Evolutionary conservation across 1,284 basidiomycete genomes (phyloP).

Genomic region (Leccinum huronense): DNA sequence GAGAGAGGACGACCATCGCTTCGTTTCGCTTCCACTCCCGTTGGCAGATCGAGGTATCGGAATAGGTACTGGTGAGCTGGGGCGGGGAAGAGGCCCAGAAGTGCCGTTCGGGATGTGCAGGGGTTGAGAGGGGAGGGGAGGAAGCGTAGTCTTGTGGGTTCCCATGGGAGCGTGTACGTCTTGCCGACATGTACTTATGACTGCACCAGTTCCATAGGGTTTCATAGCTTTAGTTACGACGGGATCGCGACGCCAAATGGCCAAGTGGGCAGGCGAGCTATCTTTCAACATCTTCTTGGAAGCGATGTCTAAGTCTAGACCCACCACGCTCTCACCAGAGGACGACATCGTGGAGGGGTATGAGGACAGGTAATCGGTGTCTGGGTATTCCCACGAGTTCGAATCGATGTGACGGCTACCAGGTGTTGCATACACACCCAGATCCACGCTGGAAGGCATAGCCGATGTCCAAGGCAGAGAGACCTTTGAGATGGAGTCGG

Average conservation of each 20-base stretch:
- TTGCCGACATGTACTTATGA: conserved; percentile 32
- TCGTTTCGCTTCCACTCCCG: conserved; percentile 31
- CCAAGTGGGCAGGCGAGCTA: conserved; percentile 33
- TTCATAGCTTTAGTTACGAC: conserved; percentile 29
- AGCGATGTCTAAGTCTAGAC: conserved; percentile 34
- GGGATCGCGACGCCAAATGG: conserved; percentile 35
- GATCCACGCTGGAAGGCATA: conserved; percentile 44
- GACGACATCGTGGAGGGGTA: conserved; percentile 35
- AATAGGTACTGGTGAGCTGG: conserved; percentile 36
- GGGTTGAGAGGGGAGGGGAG: conserved; percentile 16
- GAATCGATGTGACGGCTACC: conserved; percentile 33
- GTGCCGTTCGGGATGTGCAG: conserved; percentile 17
- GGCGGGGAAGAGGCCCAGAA: conserved; percentile 23
- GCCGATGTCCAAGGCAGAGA: conserved; percentile 36
- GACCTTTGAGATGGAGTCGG: conserved; percentile 43
- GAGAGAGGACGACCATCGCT: conserved; percentile 42
- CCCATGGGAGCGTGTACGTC: conserved; percentile 19
- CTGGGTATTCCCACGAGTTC: conserved; percentile 34
- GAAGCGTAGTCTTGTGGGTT: conserved; percentile 10
- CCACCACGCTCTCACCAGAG: conserved; percentile 34
- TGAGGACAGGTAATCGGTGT: conserved; percentile 35
- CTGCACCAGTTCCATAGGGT: conserved; percentile 29
- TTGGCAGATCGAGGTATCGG: conserved; percentile 36
- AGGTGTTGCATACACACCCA: conserved; percentile 39
- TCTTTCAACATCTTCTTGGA: conserved; percentile 36